These are phyloP conservation scores for Inonotus hispidus DNA, from an alignment of 1,284 basidiomycete genomes.

Conservation along the genomic window DNA sequence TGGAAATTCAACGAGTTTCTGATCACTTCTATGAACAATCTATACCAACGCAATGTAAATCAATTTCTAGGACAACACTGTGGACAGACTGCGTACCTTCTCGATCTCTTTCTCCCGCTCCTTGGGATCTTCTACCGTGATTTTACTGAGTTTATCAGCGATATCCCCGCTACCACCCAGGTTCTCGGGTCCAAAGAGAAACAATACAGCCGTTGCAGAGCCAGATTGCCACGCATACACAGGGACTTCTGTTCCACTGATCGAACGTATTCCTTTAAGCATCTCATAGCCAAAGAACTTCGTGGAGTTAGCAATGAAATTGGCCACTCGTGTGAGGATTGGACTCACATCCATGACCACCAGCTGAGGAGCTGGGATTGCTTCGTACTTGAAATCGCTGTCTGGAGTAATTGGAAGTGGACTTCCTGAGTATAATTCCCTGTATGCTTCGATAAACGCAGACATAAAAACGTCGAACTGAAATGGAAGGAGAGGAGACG, in stretches of 20 bases:
- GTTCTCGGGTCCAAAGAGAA: slow-evolving; percentile 4
- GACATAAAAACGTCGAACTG: not conserved
- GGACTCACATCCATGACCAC: slow-evolving; percentile 12
- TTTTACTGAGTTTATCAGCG: not conserved
- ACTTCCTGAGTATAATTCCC: not conserved
- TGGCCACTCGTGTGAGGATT: not conserved
- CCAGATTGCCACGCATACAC: slow-evolving; percentile 5
- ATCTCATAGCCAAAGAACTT: slow-evolving; percentile 6
- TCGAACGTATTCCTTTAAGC: not conserved
- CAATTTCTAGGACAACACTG: not conserved
- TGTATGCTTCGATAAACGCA: slow-evolving; percentile 1
- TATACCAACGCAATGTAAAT: not conserved
- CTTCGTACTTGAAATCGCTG: not conserved
- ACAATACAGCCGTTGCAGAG: not conserved
- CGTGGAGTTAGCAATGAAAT: not conserved
- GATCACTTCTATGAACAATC: slow-evolving; percentile 2
- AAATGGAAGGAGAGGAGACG: not conserved
- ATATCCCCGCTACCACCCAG: slow-evolving; percentile 10
- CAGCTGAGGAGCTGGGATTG: slow-evolving; percentile 2
- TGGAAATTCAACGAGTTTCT: slow-evolving; percentile 6
- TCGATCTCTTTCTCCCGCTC: not conserved
- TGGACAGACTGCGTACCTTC: not conserved
- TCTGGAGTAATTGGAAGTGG: not conserved
- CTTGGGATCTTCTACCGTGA: not conserved
- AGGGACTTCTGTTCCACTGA: slow-evolving; percentile 1